Conservation (phyloP, 2,329 filamentous ascomycete genomes). For the Parascedosporium putredinis region DNA sequence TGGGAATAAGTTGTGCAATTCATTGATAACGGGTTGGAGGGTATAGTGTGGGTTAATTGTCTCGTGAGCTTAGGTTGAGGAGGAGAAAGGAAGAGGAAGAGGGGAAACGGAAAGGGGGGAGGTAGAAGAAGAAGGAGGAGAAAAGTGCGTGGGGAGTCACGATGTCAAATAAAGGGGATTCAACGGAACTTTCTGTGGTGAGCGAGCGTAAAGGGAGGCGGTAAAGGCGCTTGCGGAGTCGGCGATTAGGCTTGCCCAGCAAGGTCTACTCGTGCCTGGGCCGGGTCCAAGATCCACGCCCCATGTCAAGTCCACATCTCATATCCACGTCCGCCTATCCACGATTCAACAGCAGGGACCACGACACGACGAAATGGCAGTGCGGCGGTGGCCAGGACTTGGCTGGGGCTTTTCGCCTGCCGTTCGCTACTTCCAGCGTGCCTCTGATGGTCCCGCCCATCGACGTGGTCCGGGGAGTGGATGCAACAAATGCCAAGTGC, state of each 20-base stretch:
- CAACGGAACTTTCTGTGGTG: not conserved
- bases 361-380: not conserved
- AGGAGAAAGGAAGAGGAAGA: not conserved
- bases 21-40: not conserved
- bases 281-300: not conserved
- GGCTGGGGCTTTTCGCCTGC: not conserved
- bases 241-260: not conserved
- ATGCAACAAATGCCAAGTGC: not conserved
- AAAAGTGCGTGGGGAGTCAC: not conserved
- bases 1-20: slow-evolving; percentile 1
- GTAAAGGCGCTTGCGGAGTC: not conserved
- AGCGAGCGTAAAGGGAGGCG: not conserved
- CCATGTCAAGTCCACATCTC: no score
- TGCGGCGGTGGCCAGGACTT: not conserved
- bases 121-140: not conserved
- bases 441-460: no score
- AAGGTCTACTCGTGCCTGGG: not conserved
- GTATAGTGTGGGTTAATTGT: not conserved
- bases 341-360: not conserved
- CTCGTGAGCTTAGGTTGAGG: not conserved
- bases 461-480: slow-evolving; percentile 2
- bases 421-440: no score
- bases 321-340: not conserved
- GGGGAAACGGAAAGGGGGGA: not conserved
- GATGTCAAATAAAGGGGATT: not conserved